Evolutionary conservation across 2,329 filamentous ascomycete species (phyloP), one percentile per base, ranked within the genome.

Genomic region (Zopfia rhizophila): DNA sequence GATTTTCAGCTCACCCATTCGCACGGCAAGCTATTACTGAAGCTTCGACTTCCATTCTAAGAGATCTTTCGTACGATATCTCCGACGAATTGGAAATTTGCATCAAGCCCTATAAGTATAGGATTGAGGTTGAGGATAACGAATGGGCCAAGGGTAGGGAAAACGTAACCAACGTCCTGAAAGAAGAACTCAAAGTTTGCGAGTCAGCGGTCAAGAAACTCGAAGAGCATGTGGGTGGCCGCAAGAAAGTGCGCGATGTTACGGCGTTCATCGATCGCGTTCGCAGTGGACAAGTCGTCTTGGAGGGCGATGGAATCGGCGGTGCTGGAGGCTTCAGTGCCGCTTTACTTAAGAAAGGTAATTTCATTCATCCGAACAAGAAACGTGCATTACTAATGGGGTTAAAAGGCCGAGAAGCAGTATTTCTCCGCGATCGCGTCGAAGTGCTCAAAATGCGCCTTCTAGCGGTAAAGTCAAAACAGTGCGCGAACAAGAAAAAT

Each of bases 81-180:
- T 94, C 90, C 53, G 95, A 99, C 64, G 94, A 97, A 73, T 90
- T 99, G 1, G 94, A 99, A 72, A 97, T 97, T 68, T 99, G 93
- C 68, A 95, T 99, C 74, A 99, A 99, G 72, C 94, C 95, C 0
- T 99, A 93, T 78, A 99, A 99, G 69, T 97, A 93, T 59, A 91
- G 97, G 53, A 96, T 99, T 47, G 94, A 99, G 61, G 86, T 99
- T 31, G 91, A 96, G 64, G 89, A 92, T 27, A 80, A 85, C 6
- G 95, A 99, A 69, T 99, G 94, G 94, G 72, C 80, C 3, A 85
- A 89, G 50, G 92, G 91, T 0, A 82, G 93, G 38, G 91, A 96
- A 32, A 94, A 95, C 59, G 87, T 93, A 1, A 82, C 85, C 27
- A 81, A 79, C 7, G 86, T 94, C 1, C 76, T 99, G n/a, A 95